These are phyloP conservation scores for Didymella sp. DNA, from an alignment of 2,329 filamentous ascomycete genomes.

Conservation along the genomic window DNA sequence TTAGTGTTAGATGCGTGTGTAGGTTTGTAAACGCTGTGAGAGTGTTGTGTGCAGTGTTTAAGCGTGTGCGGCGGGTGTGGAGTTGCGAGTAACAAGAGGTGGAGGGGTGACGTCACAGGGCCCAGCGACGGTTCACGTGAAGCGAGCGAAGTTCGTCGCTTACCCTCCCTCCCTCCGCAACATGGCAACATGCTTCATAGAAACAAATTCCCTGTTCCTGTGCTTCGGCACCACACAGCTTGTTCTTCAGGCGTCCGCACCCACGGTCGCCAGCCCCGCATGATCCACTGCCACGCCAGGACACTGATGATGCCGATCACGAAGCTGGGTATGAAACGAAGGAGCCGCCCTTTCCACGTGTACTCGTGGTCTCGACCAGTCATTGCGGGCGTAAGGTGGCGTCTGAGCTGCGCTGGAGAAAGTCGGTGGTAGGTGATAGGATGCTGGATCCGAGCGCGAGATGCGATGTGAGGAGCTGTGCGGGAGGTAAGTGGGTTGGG, in stretches of 20 bases:
- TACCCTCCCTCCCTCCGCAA: too few relatives aligned
- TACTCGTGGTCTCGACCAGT: background rate
- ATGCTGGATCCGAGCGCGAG: too few relatives aligned
- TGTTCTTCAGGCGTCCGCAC: background rate
- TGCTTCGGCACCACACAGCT: background rate
- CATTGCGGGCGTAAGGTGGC: too few relatives aligned
- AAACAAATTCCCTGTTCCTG: background rate
- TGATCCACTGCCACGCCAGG: background rate
- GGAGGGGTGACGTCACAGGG: slow-evolving; percentile 18
- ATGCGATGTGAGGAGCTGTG: too few relatives aligned
- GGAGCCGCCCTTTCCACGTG: background rate
- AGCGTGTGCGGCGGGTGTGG: background rate
- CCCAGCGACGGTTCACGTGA: too few relatives aligned
- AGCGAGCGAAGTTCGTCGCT: too few relatives aligned
- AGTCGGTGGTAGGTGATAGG: too few relatives aligned
- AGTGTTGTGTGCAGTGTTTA: background rate
- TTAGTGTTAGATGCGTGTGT: too few relatives aligned
- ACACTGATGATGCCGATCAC: background rate
- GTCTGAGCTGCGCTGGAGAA: too few relatives aligned
- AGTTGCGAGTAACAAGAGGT: background rate
- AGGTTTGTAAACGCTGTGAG: background rate
- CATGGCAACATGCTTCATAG: background rate
- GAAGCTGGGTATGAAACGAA: background rate
- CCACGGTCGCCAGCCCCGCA: background rate
- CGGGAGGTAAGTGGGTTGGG: too few relatives aligned